Evolutionary conservation across 805 yeast species (phyloP).

Genomic region (Myxozyma lipomycoides): DNA sequence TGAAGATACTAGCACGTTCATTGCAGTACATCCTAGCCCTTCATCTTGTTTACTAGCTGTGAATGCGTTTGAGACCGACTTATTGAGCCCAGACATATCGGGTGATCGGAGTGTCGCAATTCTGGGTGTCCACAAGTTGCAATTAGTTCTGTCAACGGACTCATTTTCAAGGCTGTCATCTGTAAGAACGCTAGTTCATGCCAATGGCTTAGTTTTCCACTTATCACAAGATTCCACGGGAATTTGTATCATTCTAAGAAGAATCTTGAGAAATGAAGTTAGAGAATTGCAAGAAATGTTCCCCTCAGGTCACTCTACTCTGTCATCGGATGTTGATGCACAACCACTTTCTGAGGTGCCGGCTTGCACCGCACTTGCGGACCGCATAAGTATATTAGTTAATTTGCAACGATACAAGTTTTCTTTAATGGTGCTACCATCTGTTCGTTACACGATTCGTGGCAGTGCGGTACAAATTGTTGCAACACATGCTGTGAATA

Average conservation of each 20-base stretch:
- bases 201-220: slow-evolving; percentile 13
- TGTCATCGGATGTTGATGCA: neutral
- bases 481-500: slow-evolving; percentile 3
- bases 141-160: slow-evolving; percentile 11
- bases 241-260: slow-evolving; percentile 5
- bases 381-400: slow-evolving; percentile 4
- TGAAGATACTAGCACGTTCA: neutral
- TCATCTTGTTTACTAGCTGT: slow-evolving; percentile 17
- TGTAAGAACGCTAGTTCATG: slow-evolving; percentile 9
- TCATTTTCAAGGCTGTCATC: slow-evolving; percentile 4
- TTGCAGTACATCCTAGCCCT: neutral
- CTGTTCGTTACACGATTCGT: slow-evolving; percentile 15
- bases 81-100: slow-evolving; percentile 8
- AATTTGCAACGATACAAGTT: slow-evolving; percentile 13
- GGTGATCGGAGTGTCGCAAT: slow-evolving; percentile 9
- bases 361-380: neutral
- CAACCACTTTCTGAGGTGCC: too few relatives aligned
- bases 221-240: slow-evolving; percentile 16
- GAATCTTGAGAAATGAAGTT: slow-evolving; percentile 11
- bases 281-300: slow-evolving; percentile 10
- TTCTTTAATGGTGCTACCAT: slow-evolving; percentile 15
- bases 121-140: slow-evolving; percentile 8
- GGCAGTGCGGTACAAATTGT: slow-evolving; percentile 19
- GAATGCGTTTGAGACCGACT: slow-evolving; percentile 15
- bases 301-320: neutral